Evolutionary conservation across 2,329 filamentous ascomycete genomes (phyloP), one percentile per base, ranked within the genome.

Genomic region (Penicillium paneum): DNA sequence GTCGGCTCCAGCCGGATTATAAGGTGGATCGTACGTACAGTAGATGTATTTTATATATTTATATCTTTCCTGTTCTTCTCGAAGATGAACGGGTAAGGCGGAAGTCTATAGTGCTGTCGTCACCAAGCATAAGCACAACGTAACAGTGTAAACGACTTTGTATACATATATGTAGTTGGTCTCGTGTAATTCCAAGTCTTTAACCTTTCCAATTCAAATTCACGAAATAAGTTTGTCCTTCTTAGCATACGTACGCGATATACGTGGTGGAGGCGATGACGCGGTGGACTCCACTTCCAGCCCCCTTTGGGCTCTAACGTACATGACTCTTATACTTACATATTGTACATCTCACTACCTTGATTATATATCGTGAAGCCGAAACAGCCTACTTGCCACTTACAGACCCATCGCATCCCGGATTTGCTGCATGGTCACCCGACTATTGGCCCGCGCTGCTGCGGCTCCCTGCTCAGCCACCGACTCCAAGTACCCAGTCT

Each of bases 331-430:
- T n/a, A 38, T 21, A 15, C 34, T 42, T 38, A 21, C 28, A 43
- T 43, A 24, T 48, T 38, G 40, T 31, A 31, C 11, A 15, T 19
- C 13, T 6, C 40, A 48, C 13, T 39, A 48, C 19, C 41, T 17
- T 38, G 15, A 42, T 17, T 11, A n/a, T 24, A 13, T 15, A 34
- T 2, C 47, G 26, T 12, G 48, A 35, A 41, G 39, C 48, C 15
- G 35, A n/a, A 49, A 52, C 45, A 54, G 34, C 13, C 11, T 35
- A 17, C n/a, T 56, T 42, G 35, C 35, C 26, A 32, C 15, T 42
- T n/a, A 73, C 43, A 74, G 55, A 8, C 71, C 71, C 57, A 72
- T 63, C 12, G 61, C 64, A 45, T 64, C 55, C 39, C 64, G 65
- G n/a, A 73, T 64, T 28, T 59, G 59, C 39, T 52, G 52, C 68